phyloP scores from a whole-genome alignment of 208 protist genomes.

The Wallacemonas sp. region DNA sequence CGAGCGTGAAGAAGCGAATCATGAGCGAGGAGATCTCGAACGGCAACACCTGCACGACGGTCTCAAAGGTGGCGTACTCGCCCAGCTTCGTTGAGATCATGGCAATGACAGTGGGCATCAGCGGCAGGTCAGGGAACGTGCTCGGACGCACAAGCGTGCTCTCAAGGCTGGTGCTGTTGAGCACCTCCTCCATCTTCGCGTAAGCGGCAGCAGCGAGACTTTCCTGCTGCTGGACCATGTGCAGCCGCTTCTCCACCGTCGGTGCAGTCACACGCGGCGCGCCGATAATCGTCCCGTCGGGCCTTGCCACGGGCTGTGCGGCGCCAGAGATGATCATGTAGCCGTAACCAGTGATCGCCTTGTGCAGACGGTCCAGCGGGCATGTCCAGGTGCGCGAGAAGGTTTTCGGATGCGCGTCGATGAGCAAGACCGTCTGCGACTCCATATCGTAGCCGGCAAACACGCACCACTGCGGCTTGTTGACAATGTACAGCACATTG shows the following conservation, averaged over 20 bases:
- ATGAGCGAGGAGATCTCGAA: conserved; percentile 76
- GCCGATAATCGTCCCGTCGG: conserved; percentile 35
- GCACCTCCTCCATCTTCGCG: not conserved
- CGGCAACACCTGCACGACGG: conserved; percentile 69
- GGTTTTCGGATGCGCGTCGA: conserved; percentile 84
- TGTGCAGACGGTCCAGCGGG: conserved; percentile 83
- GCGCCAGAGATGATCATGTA: conserved; percentile 80
- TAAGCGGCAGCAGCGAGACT: conserved; percentile 5
- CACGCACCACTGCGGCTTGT: conserved; percentile 81
- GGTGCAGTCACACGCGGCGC: conserved; percentile 49
- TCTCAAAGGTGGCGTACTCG: conserved; percentile 64
- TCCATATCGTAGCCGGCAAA: conserved; percentile 86
- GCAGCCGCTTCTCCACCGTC: conserved; percentile 61
- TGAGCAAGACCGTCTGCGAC: conserved; percentile 75
- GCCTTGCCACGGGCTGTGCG: not conserved
- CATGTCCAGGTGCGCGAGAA: conserved; percentile 85
- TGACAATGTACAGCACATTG: conserved; percentile 81
- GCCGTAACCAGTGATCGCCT: conserved; percentile 82
- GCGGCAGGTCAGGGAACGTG: conserved; percentile 59
- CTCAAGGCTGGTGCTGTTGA: not conserved
- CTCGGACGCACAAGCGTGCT: conserved; percentile 32
- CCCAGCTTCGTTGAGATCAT: conserved; percentile 66
- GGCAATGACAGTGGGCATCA: conserved; percentile 82
- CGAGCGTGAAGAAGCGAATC: conserved; percentile 73
- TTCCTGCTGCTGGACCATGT: conserved; percentile 59